Conservation (phyloP, 345 rosid species). For the Pistacia integerrima region DNA sequence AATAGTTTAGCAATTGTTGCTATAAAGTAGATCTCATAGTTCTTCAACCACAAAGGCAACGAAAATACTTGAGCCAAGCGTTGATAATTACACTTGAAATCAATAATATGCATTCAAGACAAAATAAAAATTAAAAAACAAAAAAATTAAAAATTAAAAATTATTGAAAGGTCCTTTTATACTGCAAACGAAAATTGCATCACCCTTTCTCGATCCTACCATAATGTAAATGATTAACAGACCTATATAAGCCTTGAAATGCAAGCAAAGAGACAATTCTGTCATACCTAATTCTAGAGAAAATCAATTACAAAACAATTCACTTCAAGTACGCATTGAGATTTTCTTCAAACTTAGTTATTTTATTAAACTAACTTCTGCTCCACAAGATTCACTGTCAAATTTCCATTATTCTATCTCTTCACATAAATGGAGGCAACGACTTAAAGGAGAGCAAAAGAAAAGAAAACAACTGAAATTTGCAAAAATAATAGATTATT, state of each 20-base stretch:
- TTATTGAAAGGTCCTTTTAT: background rate
- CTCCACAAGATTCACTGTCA: background rate
- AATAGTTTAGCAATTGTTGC: background rate
- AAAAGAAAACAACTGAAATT: conserved; percentile 6
- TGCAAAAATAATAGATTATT: conserved; percentile 18
- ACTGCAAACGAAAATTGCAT: background rate
- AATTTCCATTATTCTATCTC: background rate
- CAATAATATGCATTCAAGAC: background rate
- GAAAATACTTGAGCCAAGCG: background rate
- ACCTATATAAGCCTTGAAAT: background rate
- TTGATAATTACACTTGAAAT: background rate
- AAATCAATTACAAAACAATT: background rate
- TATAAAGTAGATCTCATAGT: background rate
- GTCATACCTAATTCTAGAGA: background rate
- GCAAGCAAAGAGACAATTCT: background rate
- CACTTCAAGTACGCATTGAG: background rate
- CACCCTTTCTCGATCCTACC: background rate
- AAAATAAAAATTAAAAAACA: background rate
- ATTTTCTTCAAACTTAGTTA: background rate
- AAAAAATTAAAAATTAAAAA: too few relatives aligned
- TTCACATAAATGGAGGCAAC: background rate
- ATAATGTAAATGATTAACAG: background rate
- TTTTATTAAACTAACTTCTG: background rate
- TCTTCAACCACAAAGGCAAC: background rate
- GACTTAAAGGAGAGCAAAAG: conserved; percentile 8